These are phyloP conservation scores for Dentipellis sp. DNA, from an alignment of 768 basidiomycete species.

Conservation along the genomic window DNA sequence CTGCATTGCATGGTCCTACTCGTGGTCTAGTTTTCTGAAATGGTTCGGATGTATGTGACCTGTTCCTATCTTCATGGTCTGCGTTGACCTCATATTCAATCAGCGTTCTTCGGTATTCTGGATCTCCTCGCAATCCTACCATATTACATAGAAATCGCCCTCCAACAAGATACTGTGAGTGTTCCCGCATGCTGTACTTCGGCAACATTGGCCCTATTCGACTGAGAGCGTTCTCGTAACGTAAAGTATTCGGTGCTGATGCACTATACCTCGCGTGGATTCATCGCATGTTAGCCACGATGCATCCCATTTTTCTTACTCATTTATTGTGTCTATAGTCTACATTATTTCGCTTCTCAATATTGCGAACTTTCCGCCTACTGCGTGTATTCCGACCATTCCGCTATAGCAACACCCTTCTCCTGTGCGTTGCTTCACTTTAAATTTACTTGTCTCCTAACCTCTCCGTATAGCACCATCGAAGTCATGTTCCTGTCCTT, in stretches of 20 bases:
- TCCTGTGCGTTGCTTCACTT: conserved; percentile 39
- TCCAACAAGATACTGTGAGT: conserved; percentile 75
- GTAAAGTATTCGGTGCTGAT: not conserved
- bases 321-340: conserved; percentile 34
- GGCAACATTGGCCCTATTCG: too few species aligned
- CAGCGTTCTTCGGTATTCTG: conserved; percentile 79
- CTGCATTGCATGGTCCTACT: conserved; percentile 65
- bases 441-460: not conserved
- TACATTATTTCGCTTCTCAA: conserved; percentile 84
- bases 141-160: conserved; percentile 79
- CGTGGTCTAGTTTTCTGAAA: conserved; percentile 47
- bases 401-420: conserved; percentile 71
- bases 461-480: conserved; percentile 46
- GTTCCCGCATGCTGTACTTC: not conserved
- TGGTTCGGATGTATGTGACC: conserved; percentile 59
- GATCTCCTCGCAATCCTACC: conserved; percentile 82
- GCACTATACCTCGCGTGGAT: not conserved
- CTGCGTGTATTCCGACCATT: conserved; percentile 87
- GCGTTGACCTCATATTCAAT: not conserved
- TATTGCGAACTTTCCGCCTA: conserved; percentile 82
- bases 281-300: too few species aligned
- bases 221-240: not conserved
- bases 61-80: not conserved
- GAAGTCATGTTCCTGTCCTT: conserved; percentile 92
- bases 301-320: not conserved